phyloP scores from a whole-genome alignment of 352 stramenopile genomes.

The Globisporangium nodosum region DNA sequence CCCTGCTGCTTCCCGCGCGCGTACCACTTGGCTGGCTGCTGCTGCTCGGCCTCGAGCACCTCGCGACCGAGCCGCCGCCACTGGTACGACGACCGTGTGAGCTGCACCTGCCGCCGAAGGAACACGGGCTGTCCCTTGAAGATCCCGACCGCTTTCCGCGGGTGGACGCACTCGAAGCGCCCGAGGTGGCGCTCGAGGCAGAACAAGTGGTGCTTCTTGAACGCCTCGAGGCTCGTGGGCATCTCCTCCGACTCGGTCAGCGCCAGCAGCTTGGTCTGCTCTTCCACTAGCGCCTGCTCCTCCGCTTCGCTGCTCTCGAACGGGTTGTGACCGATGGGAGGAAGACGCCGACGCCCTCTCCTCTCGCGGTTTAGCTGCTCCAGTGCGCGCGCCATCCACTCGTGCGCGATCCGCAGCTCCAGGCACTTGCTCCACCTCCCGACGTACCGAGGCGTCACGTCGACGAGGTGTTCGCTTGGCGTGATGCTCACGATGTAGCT shows the following conservation, averaged over 20 bases:
- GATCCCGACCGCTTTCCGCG: constrained; percentile 57
- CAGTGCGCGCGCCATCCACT: constrained; percentile 41
- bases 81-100: constrained; percentile 48
- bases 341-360: not conserved
- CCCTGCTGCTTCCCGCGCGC: constrained; percentile 11
- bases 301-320: constrained; percentile 8
- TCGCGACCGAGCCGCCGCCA: constrained; percentile 67
- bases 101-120: constrained; percentile 51
- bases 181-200: constrained; percentile 71
- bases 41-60: constrained; percentile 42
- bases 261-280: constrained; percentile 35
- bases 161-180: constrained; percentile 58
- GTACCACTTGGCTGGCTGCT: constrained; percentile 54
- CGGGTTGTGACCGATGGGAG: not conserved
- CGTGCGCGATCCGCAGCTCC: constrained; percentile 41
- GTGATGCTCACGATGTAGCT: constrained; percentile 64
- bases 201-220: constrained; percentile 76
- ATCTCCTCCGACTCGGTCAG: constrained; percentile 45
- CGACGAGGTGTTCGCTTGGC: constrained; percentile 35
- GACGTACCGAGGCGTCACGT: constrained; percentile 65
- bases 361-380: constrained; percentile 28
- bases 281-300: constrained; percentile 18
- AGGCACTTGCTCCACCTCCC: constrained; percentile 59
- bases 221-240: constrained; percentile 70
- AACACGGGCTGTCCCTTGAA: constrained; percentile 80